Evolutionary conservation across 2,329 filamentous ascomycete species (phyloP), one percentile per base, ranked within the genome.

Genomic region (Colletotrichum plurivorum): DNA sequence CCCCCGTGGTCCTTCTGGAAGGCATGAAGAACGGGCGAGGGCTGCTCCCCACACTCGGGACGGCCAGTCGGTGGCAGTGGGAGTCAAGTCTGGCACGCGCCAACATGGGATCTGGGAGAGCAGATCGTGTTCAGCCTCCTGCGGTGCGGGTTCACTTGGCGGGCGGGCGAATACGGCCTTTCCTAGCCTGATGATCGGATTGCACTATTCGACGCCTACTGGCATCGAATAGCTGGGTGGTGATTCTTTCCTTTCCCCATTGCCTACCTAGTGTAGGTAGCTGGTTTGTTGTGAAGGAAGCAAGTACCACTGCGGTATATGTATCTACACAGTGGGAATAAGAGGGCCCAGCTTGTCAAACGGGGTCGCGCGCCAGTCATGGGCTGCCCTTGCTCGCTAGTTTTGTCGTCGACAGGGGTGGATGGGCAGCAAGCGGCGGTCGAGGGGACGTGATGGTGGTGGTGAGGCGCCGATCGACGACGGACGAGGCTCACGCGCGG

Each of bases 341-440:
- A 13, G 41, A 36, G 31, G 31, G 31, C 8, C 52, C 59, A 46
- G 55, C 43, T 65, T 66, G 66, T 66, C 66, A 60, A 52, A 65
- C 31, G 45, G 62, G 66, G 62, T 55, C 43, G 66, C 51, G 51
- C 45, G 51, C 45, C 63, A 55, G 43, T 45, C 56, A 66, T 69
- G 66, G 62, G 39, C 16, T 2, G 25, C 48, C 65, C 65, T 54
- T 65, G 65, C 48, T 61, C 51, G 5, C 36, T 61, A 61, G 56
- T 60, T 61, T 66, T 56, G 62, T 56, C 31, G 49, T 69, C 16
- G 55, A 61, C 66, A 66, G 51, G 66, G 62, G 36, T 61, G 25
- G 25, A 36, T 43, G 55, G 48, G 49, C 55, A 59, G 62, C 55
- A 66, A 18, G 43, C 43, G 25, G 55, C 16, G 62, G 54, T 54